Evolutionary conservation across 208 protist species (phyloP).

Genomic region (Herpetomonas samuelpessoai): DNA sequence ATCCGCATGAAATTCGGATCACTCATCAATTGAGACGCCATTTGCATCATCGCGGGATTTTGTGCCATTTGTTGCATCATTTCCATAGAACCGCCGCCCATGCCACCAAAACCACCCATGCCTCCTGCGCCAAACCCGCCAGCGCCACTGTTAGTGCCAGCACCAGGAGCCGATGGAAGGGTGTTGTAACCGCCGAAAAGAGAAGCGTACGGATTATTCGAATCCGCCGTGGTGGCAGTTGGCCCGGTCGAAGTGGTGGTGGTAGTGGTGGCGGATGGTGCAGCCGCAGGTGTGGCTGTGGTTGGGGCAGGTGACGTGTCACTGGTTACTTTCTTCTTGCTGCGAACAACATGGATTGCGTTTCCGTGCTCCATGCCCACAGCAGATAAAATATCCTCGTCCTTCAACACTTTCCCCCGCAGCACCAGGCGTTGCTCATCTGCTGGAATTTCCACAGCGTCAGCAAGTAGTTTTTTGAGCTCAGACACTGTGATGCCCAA

Average conservation of each 20-base stretch:
- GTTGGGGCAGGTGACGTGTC: constrained; percentile 3
- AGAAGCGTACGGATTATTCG: constrained; percentile 67
- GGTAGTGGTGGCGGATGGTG: constrained; percentile 8
- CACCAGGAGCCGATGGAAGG: constrained; percentile 2
- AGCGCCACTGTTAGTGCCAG: neutral
- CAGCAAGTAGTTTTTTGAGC: constrained; percentile 60
- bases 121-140: constrained; percentile 2
- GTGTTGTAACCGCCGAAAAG: constrained; percentile 37
- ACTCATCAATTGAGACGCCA: constrained; percentile 50
- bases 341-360: constrained; percentile 84
- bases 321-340: constrained; percentile 37
- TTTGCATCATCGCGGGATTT: constrained; percentile 61
- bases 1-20: constrained; percentile 72
- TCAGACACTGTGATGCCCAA: constrained; percentile 65
- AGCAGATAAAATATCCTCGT: constrained; percentile 64
- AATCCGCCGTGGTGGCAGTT: constrained; percentile 7
- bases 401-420: constrained; percentile 85
- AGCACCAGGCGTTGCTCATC: constrained; percentile 85
- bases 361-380: constrained; percentile 76
- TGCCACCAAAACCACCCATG: constrained; percentile 17
- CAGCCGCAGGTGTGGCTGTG: constrained; percentile 5
- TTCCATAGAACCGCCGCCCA: constrained; percentile 15
- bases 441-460: constrained; percentile 56
- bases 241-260: neutral
- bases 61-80: constrained; percentile 50